A percentile compares a stretch with the other conserved stretches of the same genome.
Evolutionary conservation across 495 filamentous ascomycete genomes (phyloP).

Genomic region (Astrothelium macrocarpum): DNA sequence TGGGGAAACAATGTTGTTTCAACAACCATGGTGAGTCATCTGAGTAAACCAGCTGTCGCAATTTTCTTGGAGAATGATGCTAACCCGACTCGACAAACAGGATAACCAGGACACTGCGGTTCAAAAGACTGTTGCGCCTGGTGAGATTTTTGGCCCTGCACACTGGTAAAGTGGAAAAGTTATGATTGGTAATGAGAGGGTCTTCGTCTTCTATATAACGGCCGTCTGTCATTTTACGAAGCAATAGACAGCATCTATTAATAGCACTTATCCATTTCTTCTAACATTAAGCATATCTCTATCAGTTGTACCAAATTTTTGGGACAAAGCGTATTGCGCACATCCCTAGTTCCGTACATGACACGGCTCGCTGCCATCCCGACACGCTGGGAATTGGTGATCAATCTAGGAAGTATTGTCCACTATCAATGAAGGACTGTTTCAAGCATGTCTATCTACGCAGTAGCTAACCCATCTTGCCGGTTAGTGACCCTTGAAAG

Average conservation of each 20-base stretch:
- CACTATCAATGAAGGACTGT: too few species aligned
- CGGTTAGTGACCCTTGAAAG: neutral
- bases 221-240: too few species aligned
- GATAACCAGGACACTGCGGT: neutral
- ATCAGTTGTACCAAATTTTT: too few species aligned
- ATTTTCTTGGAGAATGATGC: neutral
- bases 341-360: too few species aligned
- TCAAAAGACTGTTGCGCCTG: neutral
- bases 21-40: conserved; percentile 32
- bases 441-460: too few species aligned
- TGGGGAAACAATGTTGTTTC: conserved; percentile 50
- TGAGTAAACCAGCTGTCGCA: neutral
- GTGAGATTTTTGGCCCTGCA: neutral
- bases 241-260: too few species aligned
- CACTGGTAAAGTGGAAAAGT: neutral
- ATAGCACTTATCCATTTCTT: too few species aligned
- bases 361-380: too few species aligned
- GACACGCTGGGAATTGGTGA: neutral
- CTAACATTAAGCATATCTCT: too few species aligned
- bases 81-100: neutral
- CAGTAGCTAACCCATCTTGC: too few species aligned
- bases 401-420: too few species aligned
- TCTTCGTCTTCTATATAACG: neutral
- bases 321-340: too few species aligned
- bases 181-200: neutral